Percentiles rank a stretch among this genome's conserved stretches.
Evolutionary conservation across 2,329 filamentous ascomycete genomes (phyloP).

Genomic region (Diaporthe ampelina): DNA sequence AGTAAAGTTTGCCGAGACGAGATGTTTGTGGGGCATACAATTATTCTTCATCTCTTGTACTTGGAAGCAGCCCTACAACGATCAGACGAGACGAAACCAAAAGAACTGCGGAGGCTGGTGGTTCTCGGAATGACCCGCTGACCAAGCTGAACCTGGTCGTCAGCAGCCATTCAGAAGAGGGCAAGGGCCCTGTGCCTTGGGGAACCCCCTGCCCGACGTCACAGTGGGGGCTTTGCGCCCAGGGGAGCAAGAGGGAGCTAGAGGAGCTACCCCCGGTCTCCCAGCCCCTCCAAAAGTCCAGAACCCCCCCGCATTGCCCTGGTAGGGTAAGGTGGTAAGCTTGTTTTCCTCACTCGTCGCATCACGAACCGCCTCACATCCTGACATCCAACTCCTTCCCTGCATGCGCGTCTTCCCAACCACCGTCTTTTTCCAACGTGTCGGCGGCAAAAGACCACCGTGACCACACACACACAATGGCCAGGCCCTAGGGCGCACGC

Average conservation of each 20-base stretch:
- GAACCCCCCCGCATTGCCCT: not conserved
- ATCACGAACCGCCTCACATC: conserved; percentile 18
- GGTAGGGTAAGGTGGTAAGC: no score
- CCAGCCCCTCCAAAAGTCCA: conserved; percentile 35
- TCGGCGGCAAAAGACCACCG: not conserved
- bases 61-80: not conserved
- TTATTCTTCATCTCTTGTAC: not conserved
- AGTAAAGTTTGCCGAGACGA: not conserved
- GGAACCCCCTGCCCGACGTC: conserved; percentile 13
- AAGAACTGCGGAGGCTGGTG: conserved; percentile 11
- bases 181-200: not conserved
- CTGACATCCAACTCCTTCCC: not conserved
- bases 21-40: not conserved
- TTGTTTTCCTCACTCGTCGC: no score
- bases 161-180: not conserved
- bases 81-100: conserved; percentile 10
- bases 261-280: not conserved
- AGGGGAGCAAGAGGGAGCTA: not conserved
- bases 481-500: no score
- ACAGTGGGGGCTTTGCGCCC: conserved; percentile 4
- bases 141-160: not conserved
- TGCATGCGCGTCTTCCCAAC: conserved; percentile 36
- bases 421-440: conserved; percentile 32
- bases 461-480: conserved; percentile 2
- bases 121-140: conserved; percentile 17